A percentile compares a stretch with the other conserved stretches of the same genome.
Conservation (phyloP, 2,329 filamentous ascomycete species). For the Colletotrichum endophyticum region DNA sequence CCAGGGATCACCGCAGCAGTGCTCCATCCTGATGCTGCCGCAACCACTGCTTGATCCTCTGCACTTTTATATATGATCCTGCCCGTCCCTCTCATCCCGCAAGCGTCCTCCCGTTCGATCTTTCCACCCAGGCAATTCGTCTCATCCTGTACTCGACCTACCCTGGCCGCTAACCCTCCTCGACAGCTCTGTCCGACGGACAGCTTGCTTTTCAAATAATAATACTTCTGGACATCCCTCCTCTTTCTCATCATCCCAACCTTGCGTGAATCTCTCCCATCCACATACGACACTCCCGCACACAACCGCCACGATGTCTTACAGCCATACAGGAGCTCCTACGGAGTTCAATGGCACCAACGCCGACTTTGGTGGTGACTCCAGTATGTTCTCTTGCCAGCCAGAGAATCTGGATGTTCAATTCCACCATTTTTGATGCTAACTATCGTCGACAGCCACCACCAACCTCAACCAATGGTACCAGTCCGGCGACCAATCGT, state of each 20-base stretch:
- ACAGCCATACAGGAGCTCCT: slow-evolving; percentile 63
- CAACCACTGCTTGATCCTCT: background rate
- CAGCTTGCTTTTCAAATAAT: slow-evolving; percentile 10
- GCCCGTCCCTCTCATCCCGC: background rate
- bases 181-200: slow-evolving; percentile 10
- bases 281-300: slow-evolving; percentile 5
- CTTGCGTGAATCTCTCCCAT: slow-evolving; percentile 9
- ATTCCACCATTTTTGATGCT: background rate
- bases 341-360: slow-evolving; percentile 69
- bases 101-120: background rate
- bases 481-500: slow-evolving; percentile 88
- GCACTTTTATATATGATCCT: slow-evolving; percentile 15
- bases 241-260: background rate
- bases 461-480: slow-evolving; percentile 98
- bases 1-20: slow-evolving; percentile 18
- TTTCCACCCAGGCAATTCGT: slow-evolving; percentile 8
- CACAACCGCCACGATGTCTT: slow-evolving; percentile 54
- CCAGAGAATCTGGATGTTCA: background rate
- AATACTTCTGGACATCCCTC: background rate
- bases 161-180: slow-evolving; percentile 10
- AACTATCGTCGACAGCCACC: slow-evolving; percentile 56
- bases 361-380: slow-evolving; percentile 73
- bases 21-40: slow-evolving; percentile 7
- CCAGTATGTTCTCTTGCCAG: slow-evolving; percentile 63
- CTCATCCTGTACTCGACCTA: slow-evolving; percentile 13